phyloP scores from a whole-genome alignment of 306 rosid species.

The Calophaca sinica region DNA sequence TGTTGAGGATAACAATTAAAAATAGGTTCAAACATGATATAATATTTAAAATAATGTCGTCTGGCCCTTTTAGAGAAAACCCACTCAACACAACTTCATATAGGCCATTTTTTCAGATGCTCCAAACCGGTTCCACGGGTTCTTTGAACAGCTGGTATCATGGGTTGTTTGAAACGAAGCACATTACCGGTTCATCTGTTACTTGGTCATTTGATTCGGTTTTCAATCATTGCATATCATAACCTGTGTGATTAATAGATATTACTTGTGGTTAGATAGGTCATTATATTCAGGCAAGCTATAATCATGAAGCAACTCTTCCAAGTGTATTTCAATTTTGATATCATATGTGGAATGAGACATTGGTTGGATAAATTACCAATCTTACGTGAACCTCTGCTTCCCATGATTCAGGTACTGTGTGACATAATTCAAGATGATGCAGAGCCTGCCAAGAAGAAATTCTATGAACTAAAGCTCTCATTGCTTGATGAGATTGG shows the following conservation, averaged over 20 bases:
- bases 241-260: not conserved
- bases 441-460: constrained; percentile 78
- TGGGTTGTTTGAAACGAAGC: not conserved
- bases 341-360: constrained; percentile 8
- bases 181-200: not conserved
- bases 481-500: constrained; percentile 83
- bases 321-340: constrained; percentile 27
- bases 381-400: constrained; percentile 20
- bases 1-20: not conserved
- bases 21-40: not conserved
- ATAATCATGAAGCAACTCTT: constrained; percentile 15
- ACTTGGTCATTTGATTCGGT: not conserved
- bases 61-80: not conserved
- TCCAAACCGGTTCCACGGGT: not conserved
- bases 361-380: constrained; percentile 18
- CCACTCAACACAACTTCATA: not conserved
- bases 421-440: constrained; percentile 80
- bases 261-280: constrained; percentile 22
- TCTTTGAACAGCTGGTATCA: not conserved
- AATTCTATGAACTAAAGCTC: constrained; percentile 78
- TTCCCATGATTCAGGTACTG: constrained; percentile 57
- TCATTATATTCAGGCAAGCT: constrained; percentile 6
- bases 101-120: not conserved
- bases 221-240: too few species aligned
- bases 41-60: constrained; percentile 13